Conservation (phyloP, 805 yeast genomes). For the Nakazawaea pomicola region DNA sequence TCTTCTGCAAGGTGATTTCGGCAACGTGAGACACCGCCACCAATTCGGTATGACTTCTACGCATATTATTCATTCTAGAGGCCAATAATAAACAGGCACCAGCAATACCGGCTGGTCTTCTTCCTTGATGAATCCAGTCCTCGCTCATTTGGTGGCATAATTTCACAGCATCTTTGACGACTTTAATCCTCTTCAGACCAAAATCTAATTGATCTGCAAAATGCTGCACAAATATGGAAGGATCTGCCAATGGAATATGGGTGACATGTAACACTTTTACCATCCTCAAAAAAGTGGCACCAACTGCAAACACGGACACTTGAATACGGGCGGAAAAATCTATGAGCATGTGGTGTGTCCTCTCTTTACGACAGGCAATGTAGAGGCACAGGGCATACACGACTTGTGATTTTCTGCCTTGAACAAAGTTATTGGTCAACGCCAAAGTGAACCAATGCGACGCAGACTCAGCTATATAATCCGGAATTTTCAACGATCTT, state of each 20-base stretch:
- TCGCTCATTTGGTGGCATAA: slow-evolving; percentile 86
- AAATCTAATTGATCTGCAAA: slow-evolving; percentile 85
- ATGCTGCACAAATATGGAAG: slow-evolving; percentile 88
- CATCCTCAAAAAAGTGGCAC: slow-evolving; percentile 91
- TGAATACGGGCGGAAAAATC: slow-evolving; percentile 90
- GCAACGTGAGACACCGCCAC: slow-evolving; percentile 96
- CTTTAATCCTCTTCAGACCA: slow-evolving; percentile 67
- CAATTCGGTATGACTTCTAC: slow-evolving; percentile 88
- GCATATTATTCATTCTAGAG: slow-evolving; percentile 92
- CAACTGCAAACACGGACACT: slow-evolving; percentile 89
- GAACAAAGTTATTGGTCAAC: slow-evolving; percentile 82
- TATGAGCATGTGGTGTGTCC: slow-evolving; percentile 91
- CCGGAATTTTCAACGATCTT: slow-evolving; percentile 71
- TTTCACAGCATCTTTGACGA: slow-evolving; percentile 80
- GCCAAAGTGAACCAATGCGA: slow-evolving; percentile 88
- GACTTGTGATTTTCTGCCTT: slow-evolving; percentile 94
- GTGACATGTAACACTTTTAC: slow-evolving; percentile 80
- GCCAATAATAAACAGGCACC: slow-evolving; percentile 94
- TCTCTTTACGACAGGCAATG: slow-evolving; percentile 87
- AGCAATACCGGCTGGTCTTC: slow-evolving; percentile 97
- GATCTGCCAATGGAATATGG: slow-evolving; percentile 84
- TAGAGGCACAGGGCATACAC: slow-evolving; percentile 94
- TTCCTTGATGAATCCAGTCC: slow-evolving; percentile 95
- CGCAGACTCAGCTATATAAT: slow-evolving; percentile 80
- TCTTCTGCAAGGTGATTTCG: slow-evolving; percentile 84